phyloP scores from a whole-genome alignment of 2,329 filamentous ascomycete genomes.

The Phoma sp. region DNA sequence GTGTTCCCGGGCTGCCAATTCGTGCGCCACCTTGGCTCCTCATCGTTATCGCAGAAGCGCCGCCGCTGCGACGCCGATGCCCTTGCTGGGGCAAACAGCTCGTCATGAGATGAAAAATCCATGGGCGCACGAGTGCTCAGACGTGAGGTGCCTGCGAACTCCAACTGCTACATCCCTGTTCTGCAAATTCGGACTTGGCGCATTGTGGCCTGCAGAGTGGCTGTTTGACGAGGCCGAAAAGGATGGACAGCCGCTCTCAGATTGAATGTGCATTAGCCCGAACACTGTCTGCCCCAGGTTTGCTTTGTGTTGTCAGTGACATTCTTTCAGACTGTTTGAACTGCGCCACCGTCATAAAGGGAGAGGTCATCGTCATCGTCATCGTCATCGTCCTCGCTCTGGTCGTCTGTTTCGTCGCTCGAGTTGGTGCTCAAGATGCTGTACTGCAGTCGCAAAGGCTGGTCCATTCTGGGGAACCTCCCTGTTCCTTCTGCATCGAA shows the following conservation, averaged over 20 bases:
- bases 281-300: slow-evolving; percentile 1
- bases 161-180: not conserved
- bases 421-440: slow-evolving; percentile 3
- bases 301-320: not conserved
- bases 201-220: slow-evolving; percentile 15
- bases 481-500: slow-evolving; percentile 20
- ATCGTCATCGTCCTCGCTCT: slow-evolving; percentile 7
- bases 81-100: slow-evolving; percentile 12
- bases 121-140: not conserved
- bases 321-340: slow-evolving; percentile 6
- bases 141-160: slow-evolving; percentile 2
- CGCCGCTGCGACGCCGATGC: slow-evolving; percentile 11
- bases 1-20: slow-evolving; percentile 13
- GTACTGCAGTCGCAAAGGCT: slow-evolving; percentile 11
- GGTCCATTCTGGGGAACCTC: slow-evolving; percentile 12
- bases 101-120: slow-evolving; percentile 9
- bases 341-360: slow-evolving; percentile 10
- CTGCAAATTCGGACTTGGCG: slow-evolving; percentile 16
- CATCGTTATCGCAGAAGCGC: slow-evolving; percentile 13
- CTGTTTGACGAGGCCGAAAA: slow-evolving; percentile 24
- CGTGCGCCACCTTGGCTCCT: slow-evolving; percentile 12
- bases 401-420: not conserved
- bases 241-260: not conserved
- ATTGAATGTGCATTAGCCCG: not conserved
- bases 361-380: slow-evolving; percentile 1